Base-by-base conservation (phyloP, 192 early-diverging fungal genomes). In the Linderina pennispora region DNA sequence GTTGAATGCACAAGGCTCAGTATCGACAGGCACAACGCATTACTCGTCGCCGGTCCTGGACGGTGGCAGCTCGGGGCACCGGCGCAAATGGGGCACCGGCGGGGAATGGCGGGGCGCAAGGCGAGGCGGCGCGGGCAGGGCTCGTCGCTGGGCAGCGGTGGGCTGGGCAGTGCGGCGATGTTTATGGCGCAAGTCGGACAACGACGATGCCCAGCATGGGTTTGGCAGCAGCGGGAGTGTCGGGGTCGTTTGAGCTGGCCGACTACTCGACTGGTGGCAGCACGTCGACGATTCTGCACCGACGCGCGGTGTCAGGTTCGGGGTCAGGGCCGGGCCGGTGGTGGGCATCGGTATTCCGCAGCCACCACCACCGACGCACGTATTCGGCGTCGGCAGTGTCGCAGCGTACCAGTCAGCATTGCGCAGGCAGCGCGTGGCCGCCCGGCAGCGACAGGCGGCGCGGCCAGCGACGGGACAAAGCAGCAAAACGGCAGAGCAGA, bases 271-370 rank as follows among this genome's bases (percentile, higher is more conserved):
- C 43, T 13, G 42, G 55, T 23, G 55, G 47, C 46, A 65, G 63
- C 63, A 65, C 55, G 25, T 65, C 63, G 26, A 50, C 63, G 3
- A 65, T 65, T 36, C 43, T 65, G 18, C 63, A 43, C 18, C 21
- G 36, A 36, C 14, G 24, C 23, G 24, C 23, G 25, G 20, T 9
- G 17, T 13, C 9, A 19, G 11, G 17, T 28, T 2, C 10, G 21
- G 18, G 35, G 35, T 14, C 25, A 25, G 0, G 39, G 5, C 25
- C 48, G 28, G 20, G 18, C 34, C 17, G 23, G 46, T 57, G 55
- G 55, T 43, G 40, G 55, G 17, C 46, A 24, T 31, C 24, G 8
- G 17, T 49, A 31, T 39, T 43, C n/a, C 47, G 35, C 22, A 31
- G 23, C 5, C 55, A 44, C 25, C 19, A 4, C 24, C 46, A 45